phyloP scores from a whole-genome alignment of 768 basidiomycete genomes.

The Tricholoma saponaceum region DNA sequence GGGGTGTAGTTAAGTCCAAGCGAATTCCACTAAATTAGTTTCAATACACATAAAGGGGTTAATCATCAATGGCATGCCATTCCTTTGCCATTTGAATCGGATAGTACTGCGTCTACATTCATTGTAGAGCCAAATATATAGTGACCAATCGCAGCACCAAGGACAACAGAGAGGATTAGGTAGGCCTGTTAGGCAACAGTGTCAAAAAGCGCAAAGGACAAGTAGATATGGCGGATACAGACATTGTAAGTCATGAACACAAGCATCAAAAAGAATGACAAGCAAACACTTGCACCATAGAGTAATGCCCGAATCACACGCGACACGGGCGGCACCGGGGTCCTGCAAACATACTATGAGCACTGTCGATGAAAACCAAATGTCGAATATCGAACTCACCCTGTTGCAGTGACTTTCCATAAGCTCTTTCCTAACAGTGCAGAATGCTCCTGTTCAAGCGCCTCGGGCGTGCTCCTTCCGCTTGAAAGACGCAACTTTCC shows the following conservation, averaged over 20 bases:
- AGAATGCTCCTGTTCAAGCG: slow-evolving; percentile 40
- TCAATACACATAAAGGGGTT: neutral
- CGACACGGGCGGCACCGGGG: slow-evolving; percentile 42
- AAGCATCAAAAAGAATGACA: slow-evolving; percentile 91
- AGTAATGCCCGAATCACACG: slow-evolving; percentile 60
- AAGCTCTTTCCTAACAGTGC: slow-evolving; percentile 44
- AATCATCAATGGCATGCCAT: slow-evolving; percentile 70
- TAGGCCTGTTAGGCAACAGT: slow-evolving; percentile 55
- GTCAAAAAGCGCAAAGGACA: slow-evolving; percentile 2
- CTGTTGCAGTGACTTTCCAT: slow-evolving; percentile 30
- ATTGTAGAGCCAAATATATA: slow-evolving; percentile 67
- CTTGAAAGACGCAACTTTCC: slow-evolving; percentile 34
- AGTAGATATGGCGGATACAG: slow-evolving; percentile 22
- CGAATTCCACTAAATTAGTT: neutral
- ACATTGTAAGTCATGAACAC: slow-evolving; percentile 98
- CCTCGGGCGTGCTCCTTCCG: slow-evolving; percentile 18
- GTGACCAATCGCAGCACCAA: slow-evolving; percentile 83
- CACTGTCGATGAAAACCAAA: neutral
- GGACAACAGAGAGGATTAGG: slow-evolving; percentile 75
- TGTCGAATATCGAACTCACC: slow-evolving; percentile 34
- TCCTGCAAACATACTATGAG: slow-evolving; percentile 27
- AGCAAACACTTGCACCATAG: slow-evolving; percentile 72
- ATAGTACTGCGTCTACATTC: slow-evolving; percentile 55
- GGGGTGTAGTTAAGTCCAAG: neutral
- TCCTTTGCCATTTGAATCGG: slow-evolving; percentile 51